Evolutionary conservation across 345 rosid genomes (phyloP).

Genomic region (Eucalyptus erythrocorys): DNA sequence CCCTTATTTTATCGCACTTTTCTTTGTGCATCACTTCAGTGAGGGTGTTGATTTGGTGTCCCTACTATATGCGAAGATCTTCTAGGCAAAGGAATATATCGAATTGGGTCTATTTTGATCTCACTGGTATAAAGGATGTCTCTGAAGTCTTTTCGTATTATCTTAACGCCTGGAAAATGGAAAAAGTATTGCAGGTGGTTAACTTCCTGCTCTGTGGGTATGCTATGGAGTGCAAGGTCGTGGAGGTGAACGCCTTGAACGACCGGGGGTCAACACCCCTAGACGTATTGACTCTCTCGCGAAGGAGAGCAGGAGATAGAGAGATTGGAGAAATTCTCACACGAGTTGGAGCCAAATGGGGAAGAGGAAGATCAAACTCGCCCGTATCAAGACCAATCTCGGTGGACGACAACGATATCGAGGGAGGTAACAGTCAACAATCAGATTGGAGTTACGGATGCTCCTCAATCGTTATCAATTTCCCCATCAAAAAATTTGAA

Average conservation of each 20-base stretch:
- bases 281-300: neutral
- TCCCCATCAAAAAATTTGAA: too few species aligned
- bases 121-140: neutral
- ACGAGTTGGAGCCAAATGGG: neutral
- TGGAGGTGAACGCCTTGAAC: neutral
- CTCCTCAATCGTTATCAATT: neutral
- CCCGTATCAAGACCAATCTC: neutral
- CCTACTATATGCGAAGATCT: too few species aligned
- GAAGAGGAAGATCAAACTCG: neutral
- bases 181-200: neutral
- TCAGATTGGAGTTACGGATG: neutral
- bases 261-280: neutral
- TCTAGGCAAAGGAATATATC: neutral
- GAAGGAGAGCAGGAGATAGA: neutral
- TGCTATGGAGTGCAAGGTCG: neutral
- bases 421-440: neutral
- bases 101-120: neutral
- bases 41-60: neutral
- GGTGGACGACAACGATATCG: neutral
- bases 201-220: neutral
- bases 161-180: neutral
- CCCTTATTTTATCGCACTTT: neutral
- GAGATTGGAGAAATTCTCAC: neutral
- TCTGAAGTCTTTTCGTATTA: accelerated
- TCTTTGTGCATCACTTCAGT: neutral